These are phyloP conservation scores for Macrocybe gigantea DNA, from an alignment of 768 basidiomycete species.

Conservation along the genomic window DNA sequence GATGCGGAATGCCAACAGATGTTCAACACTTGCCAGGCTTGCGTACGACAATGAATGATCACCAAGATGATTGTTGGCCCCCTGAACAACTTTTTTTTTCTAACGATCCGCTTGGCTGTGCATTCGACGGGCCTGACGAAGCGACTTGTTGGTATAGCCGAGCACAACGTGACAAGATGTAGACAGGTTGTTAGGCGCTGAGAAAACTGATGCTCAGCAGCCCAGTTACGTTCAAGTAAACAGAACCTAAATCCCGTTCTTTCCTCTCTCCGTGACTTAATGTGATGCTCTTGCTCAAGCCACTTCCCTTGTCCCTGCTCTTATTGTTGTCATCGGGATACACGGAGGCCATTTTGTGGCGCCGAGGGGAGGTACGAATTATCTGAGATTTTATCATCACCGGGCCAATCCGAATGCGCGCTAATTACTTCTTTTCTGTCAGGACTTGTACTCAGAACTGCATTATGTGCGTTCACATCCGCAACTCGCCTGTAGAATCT, in stretches of 20 bases:
- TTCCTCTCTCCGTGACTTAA: neutral
- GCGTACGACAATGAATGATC: no score
- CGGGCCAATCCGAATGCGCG: neutral
- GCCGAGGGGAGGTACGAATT: neutral
- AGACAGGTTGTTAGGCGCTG: neutral
- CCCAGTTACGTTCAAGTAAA: neutral
- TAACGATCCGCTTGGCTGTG: no score
- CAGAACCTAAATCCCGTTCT: neutral
- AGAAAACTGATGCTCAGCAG: neutral
- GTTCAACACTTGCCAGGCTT: no score
- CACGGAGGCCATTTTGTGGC: neutral
- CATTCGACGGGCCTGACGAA: no score
- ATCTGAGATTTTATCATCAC: slow-evolving; percentile 3
- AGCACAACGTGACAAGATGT: no score
- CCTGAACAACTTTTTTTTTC: no score
- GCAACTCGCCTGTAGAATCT: neutral
- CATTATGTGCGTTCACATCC: neutral
- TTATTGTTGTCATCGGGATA: neutral
- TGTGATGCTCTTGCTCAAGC: neutral
- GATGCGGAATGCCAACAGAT: no score
- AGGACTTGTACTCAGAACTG: neutral
- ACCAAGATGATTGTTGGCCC: no score
- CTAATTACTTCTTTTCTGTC: no score
- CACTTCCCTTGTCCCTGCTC: neutral
- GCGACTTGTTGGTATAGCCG: no score